Evolutionary conservation across 2,329 filamentous ascomycete genomes (phyloP), one percentile per base, ranked within the genome.

Genomic region (Fusarium sp.): DNA sequence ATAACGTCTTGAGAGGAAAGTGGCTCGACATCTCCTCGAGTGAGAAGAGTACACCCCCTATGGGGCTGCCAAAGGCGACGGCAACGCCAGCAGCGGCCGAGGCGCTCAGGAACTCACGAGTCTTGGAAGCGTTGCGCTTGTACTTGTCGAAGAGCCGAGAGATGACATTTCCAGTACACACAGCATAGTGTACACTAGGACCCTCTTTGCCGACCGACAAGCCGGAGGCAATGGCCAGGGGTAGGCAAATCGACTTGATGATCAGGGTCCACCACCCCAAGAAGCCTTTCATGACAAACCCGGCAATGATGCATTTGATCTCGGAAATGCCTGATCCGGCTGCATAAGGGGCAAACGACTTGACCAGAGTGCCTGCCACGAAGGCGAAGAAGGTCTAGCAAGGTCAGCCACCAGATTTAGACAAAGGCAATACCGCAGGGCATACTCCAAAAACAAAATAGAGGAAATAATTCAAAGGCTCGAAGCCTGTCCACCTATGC

Each of bases 271-370:
- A 94, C 74, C 92, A 91, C 18, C 95, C 94, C 15, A 99, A 87
- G 77, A 99, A 99, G 0, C 95, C 96, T 81, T 98, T 98, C 96
- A 99, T 99, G 52, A 98, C 94, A 78, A 99, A 99, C 4, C 96
- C 96, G 6, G 95, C 96, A 77, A 99, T 97, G 78, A 99, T 98
- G 81, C 94, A 97, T 82, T 99, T 99, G 86, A 99, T 99, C 83
- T 99, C 96, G 12, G 94, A 98, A 62, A 99, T 99, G 41, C 96
- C 96, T 12, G 94, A 97, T 15, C 96, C 96, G 36, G 96, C 96
- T 11, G 96, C 96, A 79, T 99, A 99, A 0, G 96, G 96, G 6
- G 96, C 95, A 80, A 96, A 98, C 1, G 90, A 90, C 78, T 94
- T 96, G 77, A 99, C 96, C 41, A 99, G 86, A 39, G 88, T 90